Conservation (phyloP, 2,329 filamentous ascomycete genomes). For the Fusarium sp. region DNA sequence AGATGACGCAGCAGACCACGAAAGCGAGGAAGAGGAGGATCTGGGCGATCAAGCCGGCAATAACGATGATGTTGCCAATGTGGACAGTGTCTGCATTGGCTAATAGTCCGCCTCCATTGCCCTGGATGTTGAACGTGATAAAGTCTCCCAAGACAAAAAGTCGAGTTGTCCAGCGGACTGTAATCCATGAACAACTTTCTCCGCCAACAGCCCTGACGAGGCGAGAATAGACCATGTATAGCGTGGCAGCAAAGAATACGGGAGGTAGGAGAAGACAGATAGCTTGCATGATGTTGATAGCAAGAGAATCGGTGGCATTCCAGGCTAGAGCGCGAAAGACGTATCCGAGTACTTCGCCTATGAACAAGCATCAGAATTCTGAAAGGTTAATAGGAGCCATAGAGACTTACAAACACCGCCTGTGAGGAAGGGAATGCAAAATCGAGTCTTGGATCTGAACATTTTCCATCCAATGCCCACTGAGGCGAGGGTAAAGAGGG, state of each 20-base stretch:
- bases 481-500: conserved; percentile 60
- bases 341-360: conserved; percentile 35
- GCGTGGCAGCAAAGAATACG: conserved; percentile 31
- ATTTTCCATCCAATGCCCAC: conserved; percentile 58
- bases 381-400: fast-evolving
- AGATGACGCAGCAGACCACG: conserved; percentile 16
- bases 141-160: conserved; percentile 34
- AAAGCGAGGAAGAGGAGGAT: conserved; percentile 13
- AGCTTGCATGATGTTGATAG: conserved; percentile 35
- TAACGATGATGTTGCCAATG: conserved; percentile 20
- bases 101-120: conserved; percentile 17
- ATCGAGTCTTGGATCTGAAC: conserved; percentile 60
- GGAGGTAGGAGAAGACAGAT: conserved; percentile 28
- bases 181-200: conserved; percentile 11
- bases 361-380: background rate
- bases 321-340: conserved; percentile 24
- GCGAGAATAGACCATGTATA: conserved; percentile 39
- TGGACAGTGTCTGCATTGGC: background rate
- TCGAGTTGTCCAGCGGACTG: conserved; percentile 20
- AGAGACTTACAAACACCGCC: conserved; percentile 60
- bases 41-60: conserved; percentile 7
- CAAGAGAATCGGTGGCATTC: conserved; percentile 18
- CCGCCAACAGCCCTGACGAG: conserved; percentile 6
- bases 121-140: conserved; percentile 29
- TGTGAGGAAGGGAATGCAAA: conserved; percentile 61